Conservation (phyloP, 2,329 filamentous ascomycete species). For the Daldinia sp. region DNA sequence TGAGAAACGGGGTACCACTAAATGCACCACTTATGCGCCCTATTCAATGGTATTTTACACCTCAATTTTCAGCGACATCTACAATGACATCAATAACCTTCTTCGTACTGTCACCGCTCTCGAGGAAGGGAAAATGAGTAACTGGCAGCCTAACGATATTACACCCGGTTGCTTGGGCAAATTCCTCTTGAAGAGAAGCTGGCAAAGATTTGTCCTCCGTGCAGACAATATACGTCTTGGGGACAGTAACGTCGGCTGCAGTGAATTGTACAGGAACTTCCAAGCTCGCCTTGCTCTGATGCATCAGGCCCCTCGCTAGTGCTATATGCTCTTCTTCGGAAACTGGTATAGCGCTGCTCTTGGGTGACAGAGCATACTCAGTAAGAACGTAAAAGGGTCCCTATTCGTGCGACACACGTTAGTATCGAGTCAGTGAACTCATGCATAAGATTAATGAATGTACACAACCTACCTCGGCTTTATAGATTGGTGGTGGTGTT, state of each 20-base stretch:
- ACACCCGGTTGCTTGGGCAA: conserved; percentile 40
- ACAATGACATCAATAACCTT: conserved; percentile 36
- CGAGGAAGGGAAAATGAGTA: conserved; percentile 44
- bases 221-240: conserved; percentile 49
- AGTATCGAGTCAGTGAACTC: background rate
- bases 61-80: conserved; percentile 32
- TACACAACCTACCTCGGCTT: conserved; percentile 30
- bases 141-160: conserved; percentile 38
- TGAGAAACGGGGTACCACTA: conserved; percentile 17
- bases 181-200: conserved; percentile 36
- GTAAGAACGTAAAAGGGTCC: conserved; percentile 39
- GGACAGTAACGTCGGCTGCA: conserved; percentile 43
- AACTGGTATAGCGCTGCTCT: background rate
- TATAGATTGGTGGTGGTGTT: conserved; percentile 34
- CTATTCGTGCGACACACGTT: conserved; percentile 11
- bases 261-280: conserved; percentile 35
- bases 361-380: conserved; percentile 19
- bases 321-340: conserved; percentile 14
- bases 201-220: conserved; percentile 44
- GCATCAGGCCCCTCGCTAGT: conserved; percentile 22
- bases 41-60: background rate
- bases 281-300: conserved; percentile 38
- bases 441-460: background rate
- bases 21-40: background rate
- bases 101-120: conserved; percentile 28